phyloP scores from a whole-genome alignment of 2,329 filamentous ascomycete species.

The Davidsoniella eucalypti region DNA sequence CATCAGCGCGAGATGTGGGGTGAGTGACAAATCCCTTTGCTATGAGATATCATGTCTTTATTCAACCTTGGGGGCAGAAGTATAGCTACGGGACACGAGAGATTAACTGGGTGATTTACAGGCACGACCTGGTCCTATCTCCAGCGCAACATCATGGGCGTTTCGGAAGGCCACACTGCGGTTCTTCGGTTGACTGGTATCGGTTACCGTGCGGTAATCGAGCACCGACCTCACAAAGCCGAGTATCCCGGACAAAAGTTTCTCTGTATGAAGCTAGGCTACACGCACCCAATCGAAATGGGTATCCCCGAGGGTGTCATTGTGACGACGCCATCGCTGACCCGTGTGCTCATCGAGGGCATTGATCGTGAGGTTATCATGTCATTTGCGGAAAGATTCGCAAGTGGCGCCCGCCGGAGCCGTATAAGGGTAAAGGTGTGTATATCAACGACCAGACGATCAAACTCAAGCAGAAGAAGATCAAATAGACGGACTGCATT shows the following conservation, averaged over 20 bases:
- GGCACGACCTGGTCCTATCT: conserved; percentile 83
- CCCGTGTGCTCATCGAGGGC: conserved; percentile 78
- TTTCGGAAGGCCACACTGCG: conserved; percentile 90
- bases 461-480: conserved; percentile 95
- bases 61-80: not conserved
- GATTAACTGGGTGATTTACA: not conserved
- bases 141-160: conserved; percentile 78
- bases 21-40: conserved; percentile 24
- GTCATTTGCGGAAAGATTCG: conserved; percentile 77
- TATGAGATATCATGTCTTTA: not conserved
- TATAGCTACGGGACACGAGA: not conserved
- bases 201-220: conserved; percentile 83
- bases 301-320: conserved; percentile 67
- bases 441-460: conserved; percentile 97
- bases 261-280: conserved; percentile 86
- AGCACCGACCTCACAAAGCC: conserved; percentile 53
- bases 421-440: conserved; percentile 98
- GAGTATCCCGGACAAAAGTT: conserved; percentile 73
- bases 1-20: conserved; percentile 94
- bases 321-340: conserved; percentile 79
- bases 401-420: conserved; percentile 80
- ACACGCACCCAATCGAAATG: conserved; percentile 88
- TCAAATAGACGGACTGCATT: conserved; percentile 45
- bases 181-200: conserved; percentile 88
- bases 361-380: conserved; percentile 73